A percentile compares a stretch with the other conserved stretches of the same genome.
phyloP scores from a whole-genome alignment of 306 rosid species.

The Gillenia trifoliata region DNA sequence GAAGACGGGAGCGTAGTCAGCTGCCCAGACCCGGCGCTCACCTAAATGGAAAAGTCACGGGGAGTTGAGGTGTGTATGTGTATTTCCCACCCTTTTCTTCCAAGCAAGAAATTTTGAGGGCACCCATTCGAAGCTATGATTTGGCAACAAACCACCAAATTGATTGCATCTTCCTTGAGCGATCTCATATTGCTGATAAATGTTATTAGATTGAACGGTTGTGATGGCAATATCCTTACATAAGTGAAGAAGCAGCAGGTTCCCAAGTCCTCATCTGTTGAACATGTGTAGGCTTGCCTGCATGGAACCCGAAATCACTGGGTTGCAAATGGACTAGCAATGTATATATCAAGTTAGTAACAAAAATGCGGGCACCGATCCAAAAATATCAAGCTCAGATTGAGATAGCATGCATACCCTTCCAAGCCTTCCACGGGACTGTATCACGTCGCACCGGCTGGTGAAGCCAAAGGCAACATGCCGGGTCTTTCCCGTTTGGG shows the following conservation, averaged over 20 bases:
- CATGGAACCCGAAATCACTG: too few species aligned
- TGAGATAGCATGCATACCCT: slow-evolving; percentile 40
- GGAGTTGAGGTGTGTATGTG: neutral
- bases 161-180: neutral
- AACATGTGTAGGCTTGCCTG: slow-evolving; percentile 44
- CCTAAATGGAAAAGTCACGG: slow-evolving; percentile 9
- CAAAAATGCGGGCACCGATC: too few species aligned
- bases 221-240: slow-evolving; percentile 20
- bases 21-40: slow-evolving; percentile 30
- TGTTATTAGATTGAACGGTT: slow-evolving; percentile 29
- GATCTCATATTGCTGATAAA: slow-evolving; percentile 26
- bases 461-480: slow-evolving; percentile 42
- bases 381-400: too few species aligned
- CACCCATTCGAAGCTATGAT: slow-evolving; percentile 11
- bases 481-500: neutral
- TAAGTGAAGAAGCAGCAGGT: slow-evolving; percentile 37
- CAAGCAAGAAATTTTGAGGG: slow-evolving; percentile 29
- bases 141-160: slow-evolving; percentile 19
- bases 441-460: slow-evolving; percentile 49
- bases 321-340: too few species aligned
- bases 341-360: too few species aligned
- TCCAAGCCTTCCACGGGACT: slow-evolving; percentile 27
- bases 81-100: slow-evolving; percentile 24
- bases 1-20: slow-evolving; percentile 16
- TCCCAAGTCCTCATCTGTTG: slow-evolving; percentile 35